These are phyloP conservation scores for Pythium apleroticum DNA, from an alignment of 352 stramenopile species.

Conservation along the genomic window DNA sequence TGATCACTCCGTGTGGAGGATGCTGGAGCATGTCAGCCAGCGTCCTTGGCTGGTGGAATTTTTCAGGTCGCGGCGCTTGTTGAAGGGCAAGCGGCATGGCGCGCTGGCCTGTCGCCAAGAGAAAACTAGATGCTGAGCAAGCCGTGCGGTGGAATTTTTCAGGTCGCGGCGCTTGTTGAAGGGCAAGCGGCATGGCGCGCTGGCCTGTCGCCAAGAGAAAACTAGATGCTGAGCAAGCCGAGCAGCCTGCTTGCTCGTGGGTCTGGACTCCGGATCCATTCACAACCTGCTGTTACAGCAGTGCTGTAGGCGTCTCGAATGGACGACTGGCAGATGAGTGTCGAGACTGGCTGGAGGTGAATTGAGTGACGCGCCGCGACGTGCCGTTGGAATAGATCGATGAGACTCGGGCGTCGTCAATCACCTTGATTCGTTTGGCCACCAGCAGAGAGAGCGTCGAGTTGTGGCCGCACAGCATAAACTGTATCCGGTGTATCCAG, in stretches of 20 bases:
- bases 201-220: not conserved
- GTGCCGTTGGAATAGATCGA: not conserved
- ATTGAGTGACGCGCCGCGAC: not conserved
- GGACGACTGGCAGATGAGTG: not conserved
- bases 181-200: not conserved
- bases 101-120: not conserved
- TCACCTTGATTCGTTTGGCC: not conserved
- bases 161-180: not conserved
- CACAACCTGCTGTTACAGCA: no score
- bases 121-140: conserved; percentile 4
- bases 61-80: not conserved
- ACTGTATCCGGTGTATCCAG: not conserved
- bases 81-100: not conserved
- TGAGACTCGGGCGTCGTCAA: not conserved
- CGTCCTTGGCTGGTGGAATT: no score
- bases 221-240: conserved; percentile 2
- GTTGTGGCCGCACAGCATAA: not conserved
- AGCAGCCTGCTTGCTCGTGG: no score
- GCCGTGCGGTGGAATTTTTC: no score
- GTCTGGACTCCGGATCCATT: no score
- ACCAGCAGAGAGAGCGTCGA: not conserved
- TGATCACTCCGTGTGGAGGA: no score
- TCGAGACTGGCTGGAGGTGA: not conserved
- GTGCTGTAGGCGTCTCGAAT: not conserved
- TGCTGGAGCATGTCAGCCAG: no score